Percentiles rank a stretch among this genome's conserved stretches.
These are phyloP conservation scores for Fusarium chlamydosporum DNA, from an alignment of 2,329 filamentous ascomycete genomes.

Conservation along the genomic window DNA sequence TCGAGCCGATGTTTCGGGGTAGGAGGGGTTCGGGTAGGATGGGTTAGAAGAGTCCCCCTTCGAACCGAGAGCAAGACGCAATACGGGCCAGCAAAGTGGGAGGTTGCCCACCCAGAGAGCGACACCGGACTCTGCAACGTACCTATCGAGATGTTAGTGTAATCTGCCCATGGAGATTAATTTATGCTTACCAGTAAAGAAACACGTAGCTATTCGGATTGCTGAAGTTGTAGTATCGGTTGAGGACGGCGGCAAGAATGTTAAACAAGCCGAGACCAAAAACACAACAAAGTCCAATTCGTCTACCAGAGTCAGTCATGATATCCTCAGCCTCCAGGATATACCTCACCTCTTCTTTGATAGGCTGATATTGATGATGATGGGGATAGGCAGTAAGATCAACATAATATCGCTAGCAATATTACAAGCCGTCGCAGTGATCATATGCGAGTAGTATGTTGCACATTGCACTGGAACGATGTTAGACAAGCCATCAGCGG, in stretches of 20 bases:
- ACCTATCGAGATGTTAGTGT: conserved; percentile 41
- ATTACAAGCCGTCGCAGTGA: conserved; percentile 63
- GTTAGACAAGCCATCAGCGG: conserved; percentile 7
- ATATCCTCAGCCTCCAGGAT: fast-evolving
- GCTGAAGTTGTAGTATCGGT: conserved; percentile 73
- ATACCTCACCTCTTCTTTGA: conserved; percentile 49
- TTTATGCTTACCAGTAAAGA: conserved; percentile 63
- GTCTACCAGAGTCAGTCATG: conserved; percentile 53
- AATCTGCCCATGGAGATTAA: too few relatives aligned
- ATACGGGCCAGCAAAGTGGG: conserved; percentile 70
- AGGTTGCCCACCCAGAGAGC: conserved; percentile 73
- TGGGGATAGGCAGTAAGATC: conserved; percentile 61
- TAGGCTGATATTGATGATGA: conserved; percentile 59
- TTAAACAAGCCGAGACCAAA: conserved; percentile 70
- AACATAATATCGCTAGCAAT: conserved; percentile 62
- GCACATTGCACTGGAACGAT: conserved; percentile 57
- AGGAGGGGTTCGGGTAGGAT: conserved; percentile 44
- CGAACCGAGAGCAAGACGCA: conserved; percentile 59
- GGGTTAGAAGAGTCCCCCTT: conserved; percentile 45
- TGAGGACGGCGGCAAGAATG: conserved; percentile 70
- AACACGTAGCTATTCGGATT: conserved; percentile 69
- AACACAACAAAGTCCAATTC: conserved; percentile 66
- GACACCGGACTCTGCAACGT: conserved; percentile 70
- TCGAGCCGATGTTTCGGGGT: conserved; percentile 41
- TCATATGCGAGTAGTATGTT: conserved; percentile 63